These are phyloP conservation scores for Serendipita sp. DNA, from an alignment of 768 basidiomycete species.

Conservation along the genomic window DNA sequence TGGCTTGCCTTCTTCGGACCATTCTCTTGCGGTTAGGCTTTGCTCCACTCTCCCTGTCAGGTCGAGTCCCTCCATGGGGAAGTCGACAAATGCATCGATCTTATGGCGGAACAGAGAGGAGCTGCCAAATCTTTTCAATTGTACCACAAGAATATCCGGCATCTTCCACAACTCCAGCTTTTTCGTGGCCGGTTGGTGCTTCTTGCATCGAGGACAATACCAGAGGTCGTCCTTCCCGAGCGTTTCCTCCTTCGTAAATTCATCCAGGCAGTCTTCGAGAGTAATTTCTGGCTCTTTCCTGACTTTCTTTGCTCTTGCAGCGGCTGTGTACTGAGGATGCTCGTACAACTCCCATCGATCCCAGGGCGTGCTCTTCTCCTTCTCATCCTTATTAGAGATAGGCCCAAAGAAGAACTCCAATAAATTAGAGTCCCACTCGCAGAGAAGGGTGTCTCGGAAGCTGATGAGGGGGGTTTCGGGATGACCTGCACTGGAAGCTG, in stretches of 20 bases:
- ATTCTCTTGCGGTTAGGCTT: conserved; percentile 46
- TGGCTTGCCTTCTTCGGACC: conserved; percentile 41
- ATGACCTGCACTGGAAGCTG: background rate
- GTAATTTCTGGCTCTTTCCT: conserved; percentile 50
- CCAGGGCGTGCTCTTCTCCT: conserved; percentile 45
- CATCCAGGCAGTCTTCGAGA: conserved; percentile 80
- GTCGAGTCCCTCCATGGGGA: conserved; percentile 78
- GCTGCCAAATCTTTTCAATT: conserved; percentile 92
- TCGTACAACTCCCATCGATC: conserved; percentile 41
- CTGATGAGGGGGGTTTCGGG: conserved; percentile 30
- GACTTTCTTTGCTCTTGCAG: conserved; percentile 35
- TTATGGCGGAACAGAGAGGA: conserved; percentile 72
- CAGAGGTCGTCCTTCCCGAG: conserved; percentile 92
- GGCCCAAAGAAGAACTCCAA: conserved; percentile 57
- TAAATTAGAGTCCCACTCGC: conserved; percentile 71
- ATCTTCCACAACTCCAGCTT: conserved; percentile 95
- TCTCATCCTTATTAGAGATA: conserved; percentile 23
- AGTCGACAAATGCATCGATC: conserved; percentile 88
- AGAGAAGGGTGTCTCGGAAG: conserved; percentile 60
- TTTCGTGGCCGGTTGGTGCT: conserved; percentile 96
- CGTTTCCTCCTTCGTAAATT: conserved; percentile 90
- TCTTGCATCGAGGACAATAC: conserved; percentile 97
- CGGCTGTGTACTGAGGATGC: conserved; percentile 58
- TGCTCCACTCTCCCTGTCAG: conserved; percentile 67
- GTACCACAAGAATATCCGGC: conserved; percentile 90